Percentiles rank a stretch among this genome's conserved stretches.
Conservation (phyloP, 768 basidiomycete species). For the Termitomyces titanicus region DNA sequence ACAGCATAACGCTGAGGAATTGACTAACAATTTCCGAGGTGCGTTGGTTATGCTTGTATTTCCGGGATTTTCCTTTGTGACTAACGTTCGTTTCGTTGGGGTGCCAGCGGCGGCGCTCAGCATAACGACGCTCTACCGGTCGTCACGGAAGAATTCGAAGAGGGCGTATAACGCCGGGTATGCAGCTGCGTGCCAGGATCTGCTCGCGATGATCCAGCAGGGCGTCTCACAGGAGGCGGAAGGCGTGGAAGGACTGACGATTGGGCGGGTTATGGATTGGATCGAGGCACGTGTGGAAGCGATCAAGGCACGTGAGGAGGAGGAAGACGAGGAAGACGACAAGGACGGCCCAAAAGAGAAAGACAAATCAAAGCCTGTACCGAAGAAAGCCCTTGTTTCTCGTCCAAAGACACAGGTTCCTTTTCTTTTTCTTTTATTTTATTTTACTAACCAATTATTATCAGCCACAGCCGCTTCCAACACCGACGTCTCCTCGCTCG, state of each 20-base stretch:
- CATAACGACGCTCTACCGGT: constrained; percentile 82
- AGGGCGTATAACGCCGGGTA: constrained; percentile 81
- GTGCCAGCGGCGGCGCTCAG: constrained; percentile 72
- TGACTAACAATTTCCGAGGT: constrained; percentile 84
- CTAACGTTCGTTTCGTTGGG: constrained; percentile 10
- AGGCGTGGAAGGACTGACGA: constrained; percentile 62
- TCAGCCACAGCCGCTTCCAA: constrained; percentile 24
- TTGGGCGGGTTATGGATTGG: constrained; percentile 83
- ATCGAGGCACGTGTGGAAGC: constrained; percentile 79
- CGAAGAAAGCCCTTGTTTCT: no score
- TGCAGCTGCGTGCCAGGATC: constrained; percentile 73
- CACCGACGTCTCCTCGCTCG: constrained; percentile 25
- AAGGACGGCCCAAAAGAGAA: no score
- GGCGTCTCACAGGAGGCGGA: constrained; percentile 53
- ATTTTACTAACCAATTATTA: constrained; percentile 9
- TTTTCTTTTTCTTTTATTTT: constrained; percentile 5
- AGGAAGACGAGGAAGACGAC: constrained; percentile 81
- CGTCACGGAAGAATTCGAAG: constrained; percentile 73
- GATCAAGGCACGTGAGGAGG: constrained; percentile 69
- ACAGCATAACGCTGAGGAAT: constrained; percentile 77
- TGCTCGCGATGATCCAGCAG: constrained; percentile 79
- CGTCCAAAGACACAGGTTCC: constrained; percentile 32
- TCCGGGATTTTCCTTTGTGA: constrained; percentile 17
- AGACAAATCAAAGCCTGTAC: no score
- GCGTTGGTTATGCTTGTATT: background rate